Base-by-base conservation (phyloP, 345 rosid species). In the Eucalyptus virginea region DNA sequence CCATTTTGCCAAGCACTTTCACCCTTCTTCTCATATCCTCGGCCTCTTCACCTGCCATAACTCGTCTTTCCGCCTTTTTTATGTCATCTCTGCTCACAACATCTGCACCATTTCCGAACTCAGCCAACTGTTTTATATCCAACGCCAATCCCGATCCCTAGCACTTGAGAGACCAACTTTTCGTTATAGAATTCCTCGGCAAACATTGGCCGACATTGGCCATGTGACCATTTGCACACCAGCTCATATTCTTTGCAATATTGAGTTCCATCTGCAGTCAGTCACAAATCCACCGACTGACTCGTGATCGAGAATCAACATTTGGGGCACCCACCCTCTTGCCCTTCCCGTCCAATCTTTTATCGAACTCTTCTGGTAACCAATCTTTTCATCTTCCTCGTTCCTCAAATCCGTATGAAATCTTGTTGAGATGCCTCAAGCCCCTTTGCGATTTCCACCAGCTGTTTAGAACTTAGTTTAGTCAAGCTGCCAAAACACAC, bases 221-320 rank as follows among this genome's bases (percentile, higher is more conserved):
- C 91, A 88, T 15, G 92, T 87, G 14, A 89, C 90, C 93, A 89
- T 89, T 15, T 90, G 90, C 87, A 90, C 87, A 17, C 92, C 90
- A 15, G 91, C 90, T 52, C 88, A 51, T 15, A 88, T 45, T 37
- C 88, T 90, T 88, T 92, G 91, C 16, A 89, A 56, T 6, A 45
- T 86, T 17, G 91, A 92, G 56, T 89, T 90, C 92, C 93, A 92
- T 24, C 92, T 86, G 37, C 91, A 90, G 81, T 88, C 92, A 8
- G 92, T 92, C 90, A 90, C 81, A 24, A 90, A 88, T 49, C 90
- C 92, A 19, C 90, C 89, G 5, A 88, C n/a, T 11, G 92, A 80
- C 51, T 50, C 15, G 19, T 91, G 92, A n/a, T 91, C 87, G 51
- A 92, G 92, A 28, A 91, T 90, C 91, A 90, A 50, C 52, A 88